phyloP scores from a whole-genome alignment of 2,329 filamentous ascomycete species.

The Calonectria hongkongensis region DNA sequence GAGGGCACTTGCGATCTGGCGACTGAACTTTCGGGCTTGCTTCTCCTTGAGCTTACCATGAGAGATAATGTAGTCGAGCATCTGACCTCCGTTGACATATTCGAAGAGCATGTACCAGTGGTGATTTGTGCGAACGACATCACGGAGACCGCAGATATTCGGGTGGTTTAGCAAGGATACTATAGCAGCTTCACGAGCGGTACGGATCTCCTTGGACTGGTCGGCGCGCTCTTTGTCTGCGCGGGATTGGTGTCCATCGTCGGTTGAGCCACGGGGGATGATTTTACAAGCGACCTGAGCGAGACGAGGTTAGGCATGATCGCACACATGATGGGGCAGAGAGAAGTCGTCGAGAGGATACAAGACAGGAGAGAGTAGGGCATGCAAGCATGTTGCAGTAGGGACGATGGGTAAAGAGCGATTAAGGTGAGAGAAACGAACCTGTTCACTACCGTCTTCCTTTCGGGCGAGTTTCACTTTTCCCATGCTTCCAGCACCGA shows the following conservation, averaged over 20 bases:
- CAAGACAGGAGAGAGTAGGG: not conserved
- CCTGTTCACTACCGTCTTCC: constrained; percentile 92
- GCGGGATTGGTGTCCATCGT: constrained; percentile 84
- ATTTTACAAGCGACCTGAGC: constrained; percentile 93
- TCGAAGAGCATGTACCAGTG: constrained; percentile 99
- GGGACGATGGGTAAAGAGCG: constrained; percentile 11
- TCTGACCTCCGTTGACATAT: constrained; percentile 98
- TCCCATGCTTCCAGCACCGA: constrained; percentile 98
- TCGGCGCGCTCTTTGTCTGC: constrained; percentile 92
- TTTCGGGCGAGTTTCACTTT: constrained; percentile 98
- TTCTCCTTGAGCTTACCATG: constrained; percentile 99
- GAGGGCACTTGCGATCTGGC: constrained; percentile 95
- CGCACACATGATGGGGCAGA: constrained; percentile 27
- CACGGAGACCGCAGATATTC: constrained; percentile 95
- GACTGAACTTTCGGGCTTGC: constrained; percentile 96
- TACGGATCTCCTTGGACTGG: constrained; percentile 96
- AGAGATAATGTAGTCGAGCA: constrained; percentile 99
- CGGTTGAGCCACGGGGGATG: constrained; percentile 90
- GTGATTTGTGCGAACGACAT: constrained; percentile 96
- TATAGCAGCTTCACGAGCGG: constrained; percentile 95
- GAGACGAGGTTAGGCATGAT: constrained; percentile 41
- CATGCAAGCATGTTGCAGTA: constrained; percentile 41
- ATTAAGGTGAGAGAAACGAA: constrained; percentile 63
- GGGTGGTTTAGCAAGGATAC: constrained; percentile 95
- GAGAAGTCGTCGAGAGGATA: constrained; percentile 11